Evolutionary conservation across 208 protist species (phyloP).

Genomic region (Trypanosoma boissoni): DNA sequence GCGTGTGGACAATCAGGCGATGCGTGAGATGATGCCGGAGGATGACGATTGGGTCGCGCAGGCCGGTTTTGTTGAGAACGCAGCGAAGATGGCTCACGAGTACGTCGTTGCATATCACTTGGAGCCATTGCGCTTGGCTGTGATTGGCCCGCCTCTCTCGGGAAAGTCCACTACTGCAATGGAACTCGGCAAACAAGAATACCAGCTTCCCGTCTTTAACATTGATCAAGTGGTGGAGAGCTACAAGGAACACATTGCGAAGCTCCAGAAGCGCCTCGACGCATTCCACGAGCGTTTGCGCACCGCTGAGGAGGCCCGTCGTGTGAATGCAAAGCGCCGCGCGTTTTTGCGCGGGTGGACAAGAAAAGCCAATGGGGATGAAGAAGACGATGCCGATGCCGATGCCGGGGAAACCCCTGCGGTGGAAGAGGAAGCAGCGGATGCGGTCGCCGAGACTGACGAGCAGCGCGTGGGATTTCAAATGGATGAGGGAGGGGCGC

Average conservation of each 20-base stretch:
- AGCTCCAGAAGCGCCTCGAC: slow-evolving; percentile 29
- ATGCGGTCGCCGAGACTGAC: not conserved
- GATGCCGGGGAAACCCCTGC: slow-evolving; percentile 13
- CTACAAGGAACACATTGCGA: slow-evolving; percentile 43
- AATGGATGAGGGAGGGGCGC: slow-evolving; percentile 15
- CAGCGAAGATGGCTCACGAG: slow-evolving; percentile 66
- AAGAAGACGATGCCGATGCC: slow-evolving; percentile 12
- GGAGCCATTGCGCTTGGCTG: slow-evolving; percentile 69
- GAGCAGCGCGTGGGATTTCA: not conserved
- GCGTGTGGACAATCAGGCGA: slow-evolving; percentile 66
- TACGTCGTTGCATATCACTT: slow-evolving; percentile 68
- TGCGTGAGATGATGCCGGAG: slow-evolving; percentile 62
- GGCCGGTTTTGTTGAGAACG: slow-evolving; percentile 71
- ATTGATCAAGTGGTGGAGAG: slow-evolving; percentile 64
- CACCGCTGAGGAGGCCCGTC: slow-evolving; percentile 38
- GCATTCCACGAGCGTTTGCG: slow-evolving; percentile 31
- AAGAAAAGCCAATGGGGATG: slow-evolving; percentile 9
- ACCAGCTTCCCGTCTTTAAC: slow-evolving; percentile 72
- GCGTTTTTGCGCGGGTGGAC: slow-evolving; percentile 31
- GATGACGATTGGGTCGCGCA: slow-evolving; percentile 72
- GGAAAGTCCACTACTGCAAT: slow-evolving; percentile 79
- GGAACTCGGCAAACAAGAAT: slow-evolving; percentile 55
- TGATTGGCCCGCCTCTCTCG: slow-evolving; percentile 87
- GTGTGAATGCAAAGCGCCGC: slow-evolving; percentile 51
- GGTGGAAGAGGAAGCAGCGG: slow-evolving; percentile 2